These are phyloP conservation scores for Phytophthora quininea DNA, from an alignment of 352 stramenopile genomes.

Conservation along the genomic window DNA sequence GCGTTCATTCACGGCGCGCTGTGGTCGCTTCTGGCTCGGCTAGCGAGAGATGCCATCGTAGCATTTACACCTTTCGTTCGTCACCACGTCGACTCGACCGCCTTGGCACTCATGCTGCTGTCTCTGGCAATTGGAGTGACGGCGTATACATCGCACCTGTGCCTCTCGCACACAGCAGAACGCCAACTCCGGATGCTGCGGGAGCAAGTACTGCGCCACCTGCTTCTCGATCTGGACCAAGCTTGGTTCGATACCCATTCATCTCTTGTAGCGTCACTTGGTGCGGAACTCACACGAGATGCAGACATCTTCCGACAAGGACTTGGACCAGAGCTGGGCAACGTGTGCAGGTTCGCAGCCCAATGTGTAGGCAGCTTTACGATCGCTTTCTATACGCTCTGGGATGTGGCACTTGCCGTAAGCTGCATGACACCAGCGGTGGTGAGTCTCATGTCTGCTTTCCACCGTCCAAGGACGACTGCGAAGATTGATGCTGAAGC, in stretches of 20 bases:
- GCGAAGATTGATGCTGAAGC: constrained; percentile 14
- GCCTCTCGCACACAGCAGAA: constrained; percentile 26
- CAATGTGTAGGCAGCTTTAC: constrained; percentile 27
- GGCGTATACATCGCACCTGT: constrained; percentile 31
- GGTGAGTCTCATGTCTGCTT: neutral
- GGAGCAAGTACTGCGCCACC: constrained; percentile 27
- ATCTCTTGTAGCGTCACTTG: neutral
- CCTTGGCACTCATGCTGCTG: constrained; percentile 26
- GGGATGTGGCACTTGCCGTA: constrained; percentile 32
- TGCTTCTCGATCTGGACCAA: constrained; percentile 28
- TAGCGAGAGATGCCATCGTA: constrained; percentile 7
- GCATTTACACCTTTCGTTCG: constrained; percentile 25
- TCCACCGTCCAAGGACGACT: neutral
- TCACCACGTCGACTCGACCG: constrained; percentile 16
- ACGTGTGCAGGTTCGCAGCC: constrained; percentile 14
- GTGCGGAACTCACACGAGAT: constrained; percentile 21
- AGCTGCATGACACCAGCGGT: constrained; percentile 15
- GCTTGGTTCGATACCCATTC: constrained; percentile 25
- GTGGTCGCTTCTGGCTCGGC: constrained; percentile 15
- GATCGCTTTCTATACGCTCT: constrained; percentile 23
- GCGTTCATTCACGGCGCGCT: constrained; percentile 23
- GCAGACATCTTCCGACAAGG: constrained; percentile 23
- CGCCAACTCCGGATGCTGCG: constrained; percentile 19
- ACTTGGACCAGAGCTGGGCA: constrained; percentile 23
- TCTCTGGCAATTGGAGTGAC: constrained; percentile 23